A percentile compares a stretch with the other conserved stretches of the same genome.
Evolutionary conservation across 2,329 filamentous ascomycete species (phyloP).

Genomic region (Dactylella cylindrospora): DNA sequence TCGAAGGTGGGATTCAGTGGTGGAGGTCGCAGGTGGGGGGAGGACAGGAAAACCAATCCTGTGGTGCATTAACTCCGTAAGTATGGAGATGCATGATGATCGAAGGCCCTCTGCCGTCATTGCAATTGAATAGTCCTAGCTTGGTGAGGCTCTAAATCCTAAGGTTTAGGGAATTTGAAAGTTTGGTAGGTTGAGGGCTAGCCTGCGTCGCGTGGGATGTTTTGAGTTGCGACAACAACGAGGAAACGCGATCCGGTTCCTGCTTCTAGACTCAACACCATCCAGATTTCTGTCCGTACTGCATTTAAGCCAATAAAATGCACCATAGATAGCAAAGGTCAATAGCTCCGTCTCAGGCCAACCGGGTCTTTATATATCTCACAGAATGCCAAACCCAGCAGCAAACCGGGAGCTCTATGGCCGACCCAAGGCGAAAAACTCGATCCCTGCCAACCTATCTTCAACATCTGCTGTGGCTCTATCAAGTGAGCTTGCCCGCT

Average conservation of each 20-base stretch:
- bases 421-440: constrained; percentile 68
- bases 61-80: constrained; percentile 27
- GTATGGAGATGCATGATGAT: constrained; percentile 25
- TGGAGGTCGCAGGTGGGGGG: constrained; percentile 15
- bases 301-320: too few relatives aligned
- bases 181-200: constrained; percentile 6
- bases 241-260: constrained; percentile 7
- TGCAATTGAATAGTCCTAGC: not conserved
- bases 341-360: constrained; percentile 5
- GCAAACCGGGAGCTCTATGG: constrained; percentile 66
- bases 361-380: constrained; percentile 3
- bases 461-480: constrained; percentile 78
- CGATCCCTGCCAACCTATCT: constrained; percentile 59
- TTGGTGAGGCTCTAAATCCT: not conserved
- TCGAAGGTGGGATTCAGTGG: constrained; percentile 17
- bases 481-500: constrained; percentile 73
- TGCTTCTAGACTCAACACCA: constrained; percentile 1
- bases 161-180: not conserved
- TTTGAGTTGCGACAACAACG: not conserved
- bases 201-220: constrained; percentile 18
- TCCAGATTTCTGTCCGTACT: too few relatives aligned
- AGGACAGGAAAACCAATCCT: constrained; percentile 39
- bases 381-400: constrained; percentile 62
- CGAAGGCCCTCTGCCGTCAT: constrained; percentile 24
- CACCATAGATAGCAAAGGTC: constrained; percentile 3